Evolutionary conservation across 2,329 filamentous ascomycete genomes (phyloP).

Genomic region (Colletotrichum sp.): DNA sequence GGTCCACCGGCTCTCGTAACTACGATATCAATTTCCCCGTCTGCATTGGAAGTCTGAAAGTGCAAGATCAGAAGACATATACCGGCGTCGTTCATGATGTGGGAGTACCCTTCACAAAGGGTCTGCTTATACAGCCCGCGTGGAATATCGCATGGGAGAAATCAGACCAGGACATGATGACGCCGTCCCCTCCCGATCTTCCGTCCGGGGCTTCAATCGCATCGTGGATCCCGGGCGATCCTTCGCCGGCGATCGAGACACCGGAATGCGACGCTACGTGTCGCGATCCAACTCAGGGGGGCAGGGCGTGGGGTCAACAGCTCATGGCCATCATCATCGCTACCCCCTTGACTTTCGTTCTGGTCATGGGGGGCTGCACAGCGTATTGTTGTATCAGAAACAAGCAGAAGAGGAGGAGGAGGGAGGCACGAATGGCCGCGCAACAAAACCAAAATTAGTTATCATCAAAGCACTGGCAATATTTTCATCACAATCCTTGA

Average conservation of each 20-base stretch:
- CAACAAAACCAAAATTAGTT: neutral
- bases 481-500: too few species aligned
- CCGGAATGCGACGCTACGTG: neutral
- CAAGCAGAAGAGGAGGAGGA: neutral
- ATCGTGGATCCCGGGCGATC: neutral
- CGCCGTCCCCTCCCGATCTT: neutral
- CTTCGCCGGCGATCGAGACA: neutral
- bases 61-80: neutral
- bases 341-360: neutral
- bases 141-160: neutral
- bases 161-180: fast-evolving
- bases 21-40: neutral
- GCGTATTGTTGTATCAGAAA: neutral
- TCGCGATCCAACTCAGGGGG: neutral
- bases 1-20: neutral
- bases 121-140: neutral
- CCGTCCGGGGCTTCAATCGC: neutral
- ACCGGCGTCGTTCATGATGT: neutral
- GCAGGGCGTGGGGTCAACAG: neutral
- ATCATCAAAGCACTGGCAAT: too few species aligned
- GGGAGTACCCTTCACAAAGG: neutral
- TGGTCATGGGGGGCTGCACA: neutral
- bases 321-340: neutral
- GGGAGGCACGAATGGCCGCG: neutral
- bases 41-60: fast-evolving